These are phyloP conservation scores for Sphagnum tenellum DNA, from an alignment of 225 moss, liverwort and hornwort species.

Conservation along the genomic window DNA sequence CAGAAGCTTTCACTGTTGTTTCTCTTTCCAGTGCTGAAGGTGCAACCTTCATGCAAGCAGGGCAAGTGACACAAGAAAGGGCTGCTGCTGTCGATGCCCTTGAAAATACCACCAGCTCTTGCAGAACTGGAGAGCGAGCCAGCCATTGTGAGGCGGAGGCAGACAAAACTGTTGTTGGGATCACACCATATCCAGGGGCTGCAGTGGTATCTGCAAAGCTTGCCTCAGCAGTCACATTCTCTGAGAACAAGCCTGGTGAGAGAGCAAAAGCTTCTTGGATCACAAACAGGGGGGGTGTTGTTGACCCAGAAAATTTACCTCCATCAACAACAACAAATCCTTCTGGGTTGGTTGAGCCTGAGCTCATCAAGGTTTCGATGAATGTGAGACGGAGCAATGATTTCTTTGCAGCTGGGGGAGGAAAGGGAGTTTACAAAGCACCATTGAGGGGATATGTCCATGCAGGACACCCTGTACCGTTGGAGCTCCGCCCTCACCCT, in stretches of 20 bases:
- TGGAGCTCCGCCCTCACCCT: constrained; percentile 91
- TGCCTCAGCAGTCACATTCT: too few relatives aligned
- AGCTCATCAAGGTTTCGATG: constrained; percentile 5
- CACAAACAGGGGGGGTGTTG: constrained; percentile 2
- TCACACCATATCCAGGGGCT: too few relatives aligned
- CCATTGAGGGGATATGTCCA: constrained; percentile 51
- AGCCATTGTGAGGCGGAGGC: too few relatives aligned
- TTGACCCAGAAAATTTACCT: not conserved
- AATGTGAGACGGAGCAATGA: constrained; percentile 10
- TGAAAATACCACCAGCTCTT: too few relatives aligned
- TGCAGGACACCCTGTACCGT: constrained; percentile 56
- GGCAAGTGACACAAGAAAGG: too few relatives aligned
- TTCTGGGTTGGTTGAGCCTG: constrained; percentile 9
- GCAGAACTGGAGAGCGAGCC: too few relatives aligned
- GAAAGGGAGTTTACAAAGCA: constrained; percentile 52
- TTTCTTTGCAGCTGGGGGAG: constrained; percentile 50
- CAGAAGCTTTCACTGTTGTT: too few relatives aligned
- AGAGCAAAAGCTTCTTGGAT: constrained; percentile 4
- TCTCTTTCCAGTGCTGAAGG: constrained; percentile 5
- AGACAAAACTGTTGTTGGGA: too few relatives aligned
- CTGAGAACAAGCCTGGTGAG: not conserved
- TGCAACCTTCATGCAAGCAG: too few relatives aligned
- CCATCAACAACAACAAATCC: constrained; percentile 9
- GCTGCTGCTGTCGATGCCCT: too few relatives aligned
- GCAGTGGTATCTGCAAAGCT: too few relatives aligned